phyloP scores from a whole-genome alignment of 2,329 filamentous ascomycete genomes.

The Microdochium trichocladiopsis region DNA sequence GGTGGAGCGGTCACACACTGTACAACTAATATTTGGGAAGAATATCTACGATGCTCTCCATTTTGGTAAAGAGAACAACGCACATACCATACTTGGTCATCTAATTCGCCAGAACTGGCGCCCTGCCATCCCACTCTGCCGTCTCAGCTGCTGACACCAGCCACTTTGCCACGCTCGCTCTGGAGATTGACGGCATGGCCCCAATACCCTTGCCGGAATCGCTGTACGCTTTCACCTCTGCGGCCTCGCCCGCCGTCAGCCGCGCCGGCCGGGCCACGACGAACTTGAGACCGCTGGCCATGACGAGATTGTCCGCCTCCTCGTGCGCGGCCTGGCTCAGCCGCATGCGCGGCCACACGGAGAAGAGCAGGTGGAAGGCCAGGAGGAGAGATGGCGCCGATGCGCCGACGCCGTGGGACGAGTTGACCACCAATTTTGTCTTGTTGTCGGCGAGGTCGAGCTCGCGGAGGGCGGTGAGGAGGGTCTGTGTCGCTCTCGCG shows the following conservation, averaged over 20 bases:
- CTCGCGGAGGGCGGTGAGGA: not conserved
- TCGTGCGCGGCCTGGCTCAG: not conserved
- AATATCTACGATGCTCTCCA: too few species aligned
- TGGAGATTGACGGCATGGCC: not conserved
- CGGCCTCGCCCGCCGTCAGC: not conserved
- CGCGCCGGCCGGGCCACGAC: not conserved
- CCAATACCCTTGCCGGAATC: not conserved
- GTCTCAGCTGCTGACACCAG: not conserved
- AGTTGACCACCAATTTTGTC: not conserved
- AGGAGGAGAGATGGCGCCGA: not conserved
- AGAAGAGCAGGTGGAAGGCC: not conserved
- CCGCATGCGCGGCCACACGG: not conserved
- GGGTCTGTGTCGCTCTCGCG: not conserved
- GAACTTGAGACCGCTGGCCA: not conserved
- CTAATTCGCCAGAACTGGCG: not conserved
- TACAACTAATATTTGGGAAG: too few species aligned
- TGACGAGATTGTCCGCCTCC: not conserved
- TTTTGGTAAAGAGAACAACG: too few species aligned
- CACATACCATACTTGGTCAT: not conserved
- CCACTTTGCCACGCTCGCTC: not conserved
- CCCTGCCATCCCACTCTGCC: not conserved
- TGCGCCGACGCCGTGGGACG: not conserved
- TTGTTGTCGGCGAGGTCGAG: not conserved
- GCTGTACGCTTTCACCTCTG: not conserved
- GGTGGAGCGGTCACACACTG: too few species aligned